Evolutionary conservation across 73 alveolate genomes (phyloP).

Genomic region (Paramecium primaurelia): DNA sequence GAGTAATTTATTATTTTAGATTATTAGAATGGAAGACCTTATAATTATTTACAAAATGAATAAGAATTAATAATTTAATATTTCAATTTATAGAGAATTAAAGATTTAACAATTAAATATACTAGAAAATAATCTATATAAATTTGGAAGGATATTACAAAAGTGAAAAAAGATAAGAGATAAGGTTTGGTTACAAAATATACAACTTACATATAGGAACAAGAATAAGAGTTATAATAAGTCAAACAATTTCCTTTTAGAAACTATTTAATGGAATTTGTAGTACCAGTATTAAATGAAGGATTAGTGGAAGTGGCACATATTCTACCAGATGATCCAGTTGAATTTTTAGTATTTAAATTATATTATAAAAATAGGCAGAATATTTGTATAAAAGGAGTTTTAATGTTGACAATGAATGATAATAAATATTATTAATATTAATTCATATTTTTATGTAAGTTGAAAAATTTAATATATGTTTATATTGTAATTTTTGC

Average conservation of each 20-base stretch:
- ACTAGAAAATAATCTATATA: constrained; percentile 31
- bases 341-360: constrained; percentile 61
- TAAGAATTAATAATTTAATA: neutral
- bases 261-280: constrained; percentile 76
- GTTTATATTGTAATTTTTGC: constrained; percentile 54
- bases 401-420: constrained; percentile 20
- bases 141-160: constrained; percentile 75
- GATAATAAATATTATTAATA: neutral
- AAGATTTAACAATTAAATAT: constrained; percentile 4
- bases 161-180: constrained; percentile 76
- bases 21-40: constrained; percentile 52
- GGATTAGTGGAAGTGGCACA: constrained; percentile 78
- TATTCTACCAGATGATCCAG: constrained; percentile 81
- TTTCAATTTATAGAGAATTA: neutral
- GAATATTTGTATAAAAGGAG: constrained; percentile 54
- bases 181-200: constrained; percentile 19
- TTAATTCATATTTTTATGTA: neutral
- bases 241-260: constrained; percentile 64
- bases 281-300: constrained; percentile 75
- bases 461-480: neutral
- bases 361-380: neutral
- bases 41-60: constrained; percentile 29
- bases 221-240: constrained; percentile 49
- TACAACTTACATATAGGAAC: neutral
- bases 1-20: constrained; percentile 25